Evolutionary conservation across 768 basidiomycete genomes (phyloP).

Genomic region (Suillus variegatus): DNA sequence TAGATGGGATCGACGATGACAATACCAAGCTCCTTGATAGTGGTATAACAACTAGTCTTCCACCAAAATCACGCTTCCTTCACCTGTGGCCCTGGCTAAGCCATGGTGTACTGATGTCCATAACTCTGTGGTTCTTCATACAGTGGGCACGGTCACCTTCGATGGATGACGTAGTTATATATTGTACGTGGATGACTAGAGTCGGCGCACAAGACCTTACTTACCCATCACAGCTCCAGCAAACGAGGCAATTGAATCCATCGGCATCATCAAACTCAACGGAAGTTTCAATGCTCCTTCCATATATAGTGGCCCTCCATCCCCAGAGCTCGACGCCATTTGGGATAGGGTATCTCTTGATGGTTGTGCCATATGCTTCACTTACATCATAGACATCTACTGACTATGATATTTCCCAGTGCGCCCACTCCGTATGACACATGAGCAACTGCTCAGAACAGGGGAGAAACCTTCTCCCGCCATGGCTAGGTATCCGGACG

Average conservation of each 20-base stretch:
- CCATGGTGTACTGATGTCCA: not conserved
- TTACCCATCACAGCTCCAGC: slow-evolving; percentile 10
- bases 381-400: not conserved
- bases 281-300: too few species aligned
- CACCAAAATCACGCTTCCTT: not conserved
- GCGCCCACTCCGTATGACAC: slow-evolving; percentile 12
- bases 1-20: not conserved
- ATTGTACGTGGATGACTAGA: not conserved
- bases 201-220: not conserved
- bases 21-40: not conserved
- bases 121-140: slow-evolving; percentile 7
- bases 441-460: slow-evolving; percentile 11
- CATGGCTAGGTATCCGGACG: slow-evolving; percentile 9
- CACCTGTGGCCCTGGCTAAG: slow-evolving; percentile 8
- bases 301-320: slow-evolving; percentile 8
- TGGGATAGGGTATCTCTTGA: slow-evolving; percentile 3
- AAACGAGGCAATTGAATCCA: slow-evolving; percentile 10
- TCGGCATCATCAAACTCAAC: slow-evolving; percentile 9
- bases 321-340: slow-evolving; percentile 12
- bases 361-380: not conserved
- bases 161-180: not conserved
- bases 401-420: not conserved
- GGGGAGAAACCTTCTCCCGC: slow-evolving; percentile 8
- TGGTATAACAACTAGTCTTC: not conserved
- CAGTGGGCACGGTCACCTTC: slow-evolving; percentile 8